phyloP scores from a whole-genome alignment of 139 green algal species.

The Marvania coccoides region DNA sequence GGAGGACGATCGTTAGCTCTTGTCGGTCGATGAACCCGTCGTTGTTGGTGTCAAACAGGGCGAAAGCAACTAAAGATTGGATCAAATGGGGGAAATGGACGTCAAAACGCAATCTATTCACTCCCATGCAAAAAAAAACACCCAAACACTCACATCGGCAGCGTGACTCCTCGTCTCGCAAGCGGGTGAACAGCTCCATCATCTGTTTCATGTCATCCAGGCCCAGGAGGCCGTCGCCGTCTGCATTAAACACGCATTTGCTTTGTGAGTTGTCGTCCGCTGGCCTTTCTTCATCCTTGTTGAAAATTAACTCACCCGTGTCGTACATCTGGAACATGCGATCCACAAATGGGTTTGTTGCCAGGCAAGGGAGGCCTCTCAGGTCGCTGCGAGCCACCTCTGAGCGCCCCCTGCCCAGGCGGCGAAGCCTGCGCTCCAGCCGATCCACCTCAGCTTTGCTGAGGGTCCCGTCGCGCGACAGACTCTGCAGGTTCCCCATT shows the following conservation, averaged over 20 bases:
- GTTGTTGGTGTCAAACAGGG: conserved; percentile 29
- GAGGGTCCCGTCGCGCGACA: not conserved
- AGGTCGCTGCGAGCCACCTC: conserved; percentile 26
- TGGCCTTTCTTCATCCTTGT: no score
- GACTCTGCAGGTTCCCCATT: conserved; percentile 30
- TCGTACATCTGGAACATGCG: conserved; percentile 39
- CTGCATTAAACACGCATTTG: not conserved
- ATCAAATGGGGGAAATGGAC: not conserved
- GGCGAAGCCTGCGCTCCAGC: conserved; percentile 28
- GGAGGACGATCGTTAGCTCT: conserved; percentile 27
- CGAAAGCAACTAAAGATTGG: conserved; percentile 23
- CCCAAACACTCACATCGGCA: not conserved
- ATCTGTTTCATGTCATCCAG: not conserved
- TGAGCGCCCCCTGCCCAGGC: conserved; percentile 20
- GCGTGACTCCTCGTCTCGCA: not conserved
- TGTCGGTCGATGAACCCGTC: conserved; percentile 25
- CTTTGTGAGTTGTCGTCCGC: not conserved
- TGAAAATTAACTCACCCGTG: no score
- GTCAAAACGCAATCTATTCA: not conserved
- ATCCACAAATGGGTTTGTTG: conserved; percentile 33
- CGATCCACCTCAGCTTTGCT: conserved; percentile 29
- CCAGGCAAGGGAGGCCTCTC: conserved; percentile 28
- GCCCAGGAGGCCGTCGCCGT: not conserved
- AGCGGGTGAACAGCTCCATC: not conserved
- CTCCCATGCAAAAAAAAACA: no score